These are phyloP conservation scores for Brassica balearica DNA, from an alignment of 441 rosid species.

Conservation along the genomic window DNA sequence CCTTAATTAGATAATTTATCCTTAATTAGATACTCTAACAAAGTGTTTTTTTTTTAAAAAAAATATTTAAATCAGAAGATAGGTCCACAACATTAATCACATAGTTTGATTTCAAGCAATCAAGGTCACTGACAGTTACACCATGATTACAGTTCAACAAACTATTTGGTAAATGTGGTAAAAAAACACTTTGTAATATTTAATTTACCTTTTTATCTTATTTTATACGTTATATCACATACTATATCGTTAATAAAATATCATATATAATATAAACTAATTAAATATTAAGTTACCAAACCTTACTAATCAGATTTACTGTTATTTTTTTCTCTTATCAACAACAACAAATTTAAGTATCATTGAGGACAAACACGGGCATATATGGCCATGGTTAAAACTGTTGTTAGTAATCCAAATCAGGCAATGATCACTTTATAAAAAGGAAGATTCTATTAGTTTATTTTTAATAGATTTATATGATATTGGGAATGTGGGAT, in stretches of 20 bases:
- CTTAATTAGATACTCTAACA: constrained; percentile 11
- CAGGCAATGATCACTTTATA: constrained; percentile 1
- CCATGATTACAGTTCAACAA: constrained; percentile 9
- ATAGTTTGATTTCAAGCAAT: constrained; percentile 11
- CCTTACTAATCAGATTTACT: background rate
- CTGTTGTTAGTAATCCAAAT: constrained; percentile 9
- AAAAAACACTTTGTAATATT: background rate
- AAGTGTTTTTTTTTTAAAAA: background rate
- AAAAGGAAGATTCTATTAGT: background rate
- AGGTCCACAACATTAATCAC: constrained; percentile 35
- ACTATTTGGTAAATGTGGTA: background rate
- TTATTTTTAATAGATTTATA: background rate
- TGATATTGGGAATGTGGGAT: background rate
- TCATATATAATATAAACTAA: background rate
- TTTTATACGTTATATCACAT: background rate
- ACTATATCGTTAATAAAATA: background rate
- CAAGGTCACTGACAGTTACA: constrained; percentile 16
- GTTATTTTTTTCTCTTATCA: background rate
- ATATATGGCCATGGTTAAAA: background rate
- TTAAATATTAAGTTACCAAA: background rate
- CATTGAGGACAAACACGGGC: background rate
- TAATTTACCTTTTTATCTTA: background rate
- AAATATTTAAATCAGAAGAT: background rate
- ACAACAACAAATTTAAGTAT: background rate
- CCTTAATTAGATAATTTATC: constrained; percentile 11